Percentiles rank a stretch among this genome's conserved stretches.
These are phyloP conservation scores for Diaporthe vaccinii DNA, from an alignment of 2,329 filamentous ascomycete genomes.

Conservation along the genomic window DNA sequence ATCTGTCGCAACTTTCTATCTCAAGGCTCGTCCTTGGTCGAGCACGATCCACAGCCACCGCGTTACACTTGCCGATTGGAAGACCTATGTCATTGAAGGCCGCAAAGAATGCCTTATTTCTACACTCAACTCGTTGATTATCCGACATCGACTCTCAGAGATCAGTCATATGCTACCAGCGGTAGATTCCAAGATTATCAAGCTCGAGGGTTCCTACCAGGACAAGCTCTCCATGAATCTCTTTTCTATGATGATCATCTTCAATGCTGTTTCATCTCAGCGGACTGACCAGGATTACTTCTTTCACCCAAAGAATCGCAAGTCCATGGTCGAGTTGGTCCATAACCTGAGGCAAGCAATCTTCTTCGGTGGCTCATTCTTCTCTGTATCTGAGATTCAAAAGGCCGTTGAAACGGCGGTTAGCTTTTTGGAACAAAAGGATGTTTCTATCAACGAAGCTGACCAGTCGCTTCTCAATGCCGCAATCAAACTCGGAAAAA, in stretches of 20 bases:
- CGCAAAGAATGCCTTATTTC: slow-evolving; percentile 73
- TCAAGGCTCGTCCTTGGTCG: slow-evolving; percentile 84
- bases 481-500: slow-evolving; percentile 75
- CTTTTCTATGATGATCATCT: slow-evolving; percentile 86
- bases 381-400: slow-evolving; percentile 72
- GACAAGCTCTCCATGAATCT: slow-evolving; percentile 87
- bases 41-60: slow-evolving; percentile 68
- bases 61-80: slow-evolving; percentile 76
- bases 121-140: slow-evolving; percentile 82
- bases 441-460: slow-evolving; percentile 68
- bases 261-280: slow-evolving; percentile 91
- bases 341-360: slow-evolving; percentile 85
- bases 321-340: slow-evolving; percentile 76
- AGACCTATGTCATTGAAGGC: slow-evolving; percentile 77
- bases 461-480: slow-evolving; percentile 73
- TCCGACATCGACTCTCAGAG: slow-evolving; percentile 83
- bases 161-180: slow-evolving; percentile 78
- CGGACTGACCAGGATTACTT: slow-evolving; percentile 88
- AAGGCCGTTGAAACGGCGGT: slow-evolving; percentile 75
- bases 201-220: slow-evolving; percentile 85
- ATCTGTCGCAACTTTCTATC: slow-evolving; percentile 76
- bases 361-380: slow-evolving; percentile 88
- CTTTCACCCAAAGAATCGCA: slow-evolving; percentile 82
- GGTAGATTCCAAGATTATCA: slow-evolving; percentile 78
- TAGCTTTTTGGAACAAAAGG: slow-evolving; percentile 75